Base-by-base conservation (phyloP, 805 yeast species). In the Candida broadrunensis region DNA sequence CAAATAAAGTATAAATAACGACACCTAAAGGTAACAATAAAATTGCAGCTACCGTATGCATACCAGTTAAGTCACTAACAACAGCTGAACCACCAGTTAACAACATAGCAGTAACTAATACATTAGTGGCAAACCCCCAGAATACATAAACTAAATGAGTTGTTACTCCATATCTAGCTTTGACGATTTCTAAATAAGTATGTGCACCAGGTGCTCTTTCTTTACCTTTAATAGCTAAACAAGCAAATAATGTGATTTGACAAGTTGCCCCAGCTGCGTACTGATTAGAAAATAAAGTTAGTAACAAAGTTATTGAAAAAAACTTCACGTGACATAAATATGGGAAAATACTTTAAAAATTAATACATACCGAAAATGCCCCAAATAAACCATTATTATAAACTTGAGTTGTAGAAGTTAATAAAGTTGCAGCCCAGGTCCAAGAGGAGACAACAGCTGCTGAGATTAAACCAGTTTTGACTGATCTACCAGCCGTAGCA, bases 241-340 rank as follows among this genome's bases (percentile, higher is more conserved):
- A 82, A 1, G 96, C 88, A 62, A 90, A 90, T 39, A 88, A 70
- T 17, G 88, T 82, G 50, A 90, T 85, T 60, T 90, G 97, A 41
- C 86, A 88, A 39, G 88, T 77, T 1, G 96, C 97, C 56, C 97
- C 98, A 3, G 93, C 78, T 7, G 96, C 96, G 59, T 90, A 90
- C 26, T n/a, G n/a, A n/a, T n/a, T n/a, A n/a, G n/a, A n/a, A n/a
- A n/a, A n/a, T n/a, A n/a, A n/a, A n/a, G n/a, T n/a, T n/a, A n/a
- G n/a, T n/a, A n/a, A n/a, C n/a, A n/a, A n/a, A n/a, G n/a, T n/a
- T n/a, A n/a, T n/a, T n/a, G n/a, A n/a, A n/a, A n/a, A n/a, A n/a
- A n/a, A n/a, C n/a, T n/a, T n/a, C n/a, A n/a, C n/a, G n/a, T n/a
- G n/a, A n/a, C n/a, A n/a, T n/a, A n/a, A n/a, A n/a, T n/a, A n/a